These are phyloP conservation scores for Pulveroboletus sp. DNA, from an alignment of 768 basidiomycete species.

Conservation along the genomic window DNA sequence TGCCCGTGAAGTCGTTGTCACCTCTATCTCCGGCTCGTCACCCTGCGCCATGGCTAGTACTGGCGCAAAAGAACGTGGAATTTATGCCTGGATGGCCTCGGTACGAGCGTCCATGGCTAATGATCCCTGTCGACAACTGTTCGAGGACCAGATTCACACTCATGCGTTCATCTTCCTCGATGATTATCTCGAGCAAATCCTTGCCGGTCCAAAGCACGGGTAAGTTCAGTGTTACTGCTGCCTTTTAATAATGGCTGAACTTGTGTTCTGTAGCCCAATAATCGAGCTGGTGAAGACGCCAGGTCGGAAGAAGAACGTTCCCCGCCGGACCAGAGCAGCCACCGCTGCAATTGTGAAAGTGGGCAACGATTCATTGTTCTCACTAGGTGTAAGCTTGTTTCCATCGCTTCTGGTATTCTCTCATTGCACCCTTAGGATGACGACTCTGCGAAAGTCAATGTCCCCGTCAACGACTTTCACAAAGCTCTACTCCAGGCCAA, in stretches of 20 bases:
- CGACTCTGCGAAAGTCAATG: slow-evolving; percentile 36
- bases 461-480: slow-evolving; percentile 45
- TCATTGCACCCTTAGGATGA: slow-evolving; percentile 32
- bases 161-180: slow-evolving; percentile 79
- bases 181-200: slow-evolving; percentile 69
- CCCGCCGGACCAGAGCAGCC: slow-evolving; percentile 47
- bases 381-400: slow-evolving; percentile 42
- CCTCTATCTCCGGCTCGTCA: too few species aligned
- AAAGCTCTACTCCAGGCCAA: slow-evolving; percentile 39
- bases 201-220: slow-evolving; percentile 65
- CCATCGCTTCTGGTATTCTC: background rate
- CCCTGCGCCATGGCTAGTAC: slow-evolving; percentile 8
- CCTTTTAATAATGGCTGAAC: background rate
- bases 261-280: slow-evolving; percentile 46
- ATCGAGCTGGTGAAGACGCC: slow-evolving; percentile 85
- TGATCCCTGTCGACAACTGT: slow-evolving; percentile 65
- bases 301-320: slow-evolving; percentile 59
- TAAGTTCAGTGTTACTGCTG: slow-evolving; percentile 30
- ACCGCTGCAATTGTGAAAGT: slow-evolving; percentile 41
- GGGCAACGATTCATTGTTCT: slow-evolving; percentile 37
- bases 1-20: too few species aligned
- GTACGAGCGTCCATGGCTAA: slow-evolving; percentile 66
- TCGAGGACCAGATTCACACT: slow-evolving; percentile 69
- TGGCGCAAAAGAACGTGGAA: slow-evolving; percentile 35
- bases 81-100: slow-evolving; percentile 64